Conservation (phyloP, 2,329 filamentous ascomycete species). For the Dothistroma septosporum region DNA sequence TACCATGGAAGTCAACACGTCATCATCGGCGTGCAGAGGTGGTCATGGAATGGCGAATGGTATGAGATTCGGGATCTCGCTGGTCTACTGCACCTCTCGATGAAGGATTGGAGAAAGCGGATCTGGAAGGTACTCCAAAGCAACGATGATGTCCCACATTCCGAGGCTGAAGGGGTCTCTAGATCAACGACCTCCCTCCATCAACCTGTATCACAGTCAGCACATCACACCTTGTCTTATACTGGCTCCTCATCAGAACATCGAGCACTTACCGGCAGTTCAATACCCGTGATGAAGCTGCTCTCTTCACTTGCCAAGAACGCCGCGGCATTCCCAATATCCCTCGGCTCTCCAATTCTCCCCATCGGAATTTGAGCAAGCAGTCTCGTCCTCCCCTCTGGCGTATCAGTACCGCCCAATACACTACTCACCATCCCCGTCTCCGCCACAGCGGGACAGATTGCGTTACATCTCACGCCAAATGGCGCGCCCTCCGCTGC, state of each 20-base stretch:
- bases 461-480: constrained; percentile 27
- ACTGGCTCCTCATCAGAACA: neutral
- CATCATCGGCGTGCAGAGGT: too few relatives aligned
- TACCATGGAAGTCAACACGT: too few relatives aligned
- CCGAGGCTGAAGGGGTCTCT: neutral
- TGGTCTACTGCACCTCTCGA: too few relatives aligned
- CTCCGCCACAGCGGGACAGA: constrained; percentile 29
- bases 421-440: constrained; percentile 29
- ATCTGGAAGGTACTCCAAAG: too few relatives aligned
- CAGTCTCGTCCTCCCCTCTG: constrained; percentile 15
- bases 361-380: constrained; percentile 26
- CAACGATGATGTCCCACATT: too few relatives aligned
- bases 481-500: constrained; percentile 28
- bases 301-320: constrained; percentile 32
- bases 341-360: constrained; percentile 24
- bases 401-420: constrained; percentile 21
- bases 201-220: neutral
- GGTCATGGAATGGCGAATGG: too few relatives aligned
- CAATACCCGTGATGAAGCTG: constrained; percentile 27
- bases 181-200: neutral
- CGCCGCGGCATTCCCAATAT: constrained; percentile 27
- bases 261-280: neutral
- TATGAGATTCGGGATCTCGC: too few relatives aligned
- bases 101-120: too few relatives aligned
- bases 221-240: neutral